Evolutionary conservation across 2,329 filamentous ascomycete species (phyloP).

Genomic region (Aspergillus pseudoviridinutans): DNA sequence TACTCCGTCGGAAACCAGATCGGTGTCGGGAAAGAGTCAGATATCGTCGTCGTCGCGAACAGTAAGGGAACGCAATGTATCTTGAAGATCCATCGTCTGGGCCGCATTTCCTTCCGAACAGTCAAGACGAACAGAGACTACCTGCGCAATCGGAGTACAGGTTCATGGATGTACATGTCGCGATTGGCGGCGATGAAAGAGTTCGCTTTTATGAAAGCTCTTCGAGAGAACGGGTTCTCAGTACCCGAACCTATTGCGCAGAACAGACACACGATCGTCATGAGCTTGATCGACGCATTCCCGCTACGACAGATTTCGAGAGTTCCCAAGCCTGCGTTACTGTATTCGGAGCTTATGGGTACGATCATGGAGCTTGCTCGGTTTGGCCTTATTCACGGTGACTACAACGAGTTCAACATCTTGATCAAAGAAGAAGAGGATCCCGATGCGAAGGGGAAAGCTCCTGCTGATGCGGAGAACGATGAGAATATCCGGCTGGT

Average conservation of each 20-base stretch:
- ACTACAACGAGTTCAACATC: constrained; percentile 99
- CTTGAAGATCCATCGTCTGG: constrained; percentile 92
- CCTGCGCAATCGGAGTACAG: constrained; percentile 72
- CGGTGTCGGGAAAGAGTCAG: constrained; percentile 94
- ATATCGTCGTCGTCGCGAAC: constrained; percentile 90
- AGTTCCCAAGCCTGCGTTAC: constrained; percentile 74
- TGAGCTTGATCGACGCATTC: constrained; percentile 89
- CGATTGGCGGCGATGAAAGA: constrained; percentile 90
- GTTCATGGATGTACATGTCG: constrained; percentile 98
- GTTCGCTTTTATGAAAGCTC: constrained; percentile 86
- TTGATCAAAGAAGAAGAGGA: constrained; percentile 71
- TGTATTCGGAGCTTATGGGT: constrained; percentile 88
- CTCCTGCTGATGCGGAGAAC: constrained; percentile 21
- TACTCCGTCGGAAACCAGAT: constrained; percentile 94
- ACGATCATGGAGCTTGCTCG: constrained; percentile 80
- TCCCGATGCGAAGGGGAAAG: constrained; percentile 36
- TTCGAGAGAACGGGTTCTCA: constrained; percentile 78
- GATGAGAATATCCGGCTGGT: constrained; percentile 53
- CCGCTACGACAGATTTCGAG: constrained; percentile 83
- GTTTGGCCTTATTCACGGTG: constrained; percentile 89
- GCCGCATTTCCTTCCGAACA: constrained; percentile 92
- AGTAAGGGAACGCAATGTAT: constrained; percentile 72
- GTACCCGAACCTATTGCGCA: constrained; percentile 86
- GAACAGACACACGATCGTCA: constrained; percentile 92
- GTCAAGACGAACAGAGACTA: constrained; percentile 97